Conservation (phyloP, 2,329 filamentous ascomycete species). For the Ceratocystis albifundus region DNA sequence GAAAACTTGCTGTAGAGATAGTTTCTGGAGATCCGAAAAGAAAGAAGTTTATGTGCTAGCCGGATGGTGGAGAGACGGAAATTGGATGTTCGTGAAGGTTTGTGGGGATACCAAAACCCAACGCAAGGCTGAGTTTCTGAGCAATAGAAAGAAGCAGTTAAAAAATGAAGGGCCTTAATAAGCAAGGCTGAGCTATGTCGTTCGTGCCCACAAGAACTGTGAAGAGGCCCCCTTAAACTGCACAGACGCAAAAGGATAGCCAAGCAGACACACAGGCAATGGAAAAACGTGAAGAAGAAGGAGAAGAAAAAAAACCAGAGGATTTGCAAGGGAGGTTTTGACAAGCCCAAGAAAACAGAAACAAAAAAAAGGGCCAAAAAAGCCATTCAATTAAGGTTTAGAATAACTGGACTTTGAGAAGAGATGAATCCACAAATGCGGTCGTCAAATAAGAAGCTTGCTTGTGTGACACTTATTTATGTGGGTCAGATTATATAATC, state of each 20-base stretch:
- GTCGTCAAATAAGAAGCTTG: not conserved
- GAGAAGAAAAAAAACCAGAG: constrained; percentile 5
- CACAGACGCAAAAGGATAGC: not conserved
- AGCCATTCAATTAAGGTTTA: no score
- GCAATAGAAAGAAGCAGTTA: not conserved
- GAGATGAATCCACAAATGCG: not conserved
- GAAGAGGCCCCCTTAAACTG: not conserved
- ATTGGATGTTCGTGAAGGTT: not conserved
- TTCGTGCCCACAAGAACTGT: not conserved
- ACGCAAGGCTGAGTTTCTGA: not conserved
- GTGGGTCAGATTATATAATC: not conserved
- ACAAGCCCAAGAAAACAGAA: not conserved
- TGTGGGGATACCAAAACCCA: not conserved
- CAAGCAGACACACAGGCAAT: not conserved
- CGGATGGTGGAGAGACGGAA: not conserved
- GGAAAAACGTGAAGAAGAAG: not conserved
- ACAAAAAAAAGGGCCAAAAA: not conserved
- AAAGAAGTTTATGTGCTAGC: not conserved
- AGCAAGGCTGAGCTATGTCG: not conserved
- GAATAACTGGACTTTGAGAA: no score
- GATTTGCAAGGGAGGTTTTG: not conserved
- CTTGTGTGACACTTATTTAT: not conserved
- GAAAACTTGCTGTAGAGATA: not conserved
- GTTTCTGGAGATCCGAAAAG: not conserved
- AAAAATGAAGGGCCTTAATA: constrained; percentile 6